A percentile compares a stretch with the other conserved stretches of the same genome.
Evolutionary conservation across 306 rosid species (phyloP).

Genomic region (Quercus alba): DNA sequence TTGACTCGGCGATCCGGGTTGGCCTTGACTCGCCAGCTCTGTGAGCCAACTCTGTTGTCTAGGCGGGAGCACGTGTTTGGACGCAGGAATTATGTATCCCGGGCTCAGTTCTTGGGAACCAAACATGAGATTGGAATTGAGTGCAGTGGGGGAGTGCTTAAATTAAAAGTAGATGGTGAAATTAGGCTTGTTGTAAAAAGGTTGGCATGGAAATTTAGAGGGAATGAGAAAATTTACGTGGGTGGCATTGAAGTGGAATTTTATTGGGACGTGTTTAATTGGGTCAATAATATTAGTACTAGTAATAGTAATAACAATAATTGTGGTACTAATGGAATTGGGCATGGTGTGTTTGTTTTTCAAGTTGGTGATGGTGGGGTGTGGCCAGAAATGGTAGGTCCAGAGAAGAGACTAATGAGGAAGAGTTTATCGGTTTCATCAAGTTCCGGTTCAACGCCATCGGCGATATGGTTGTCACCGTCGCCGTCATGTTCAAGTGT

Average conservation of each 20-base stretch:
- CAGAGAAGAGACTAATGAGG: slow-evolving; percentile 68
- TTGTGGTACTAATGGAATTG: slow-evolving; percentile 21
- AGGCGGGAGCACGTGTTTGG: slow-evolving; percentile 76
- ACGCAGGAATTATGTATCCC: slow-evolving; percentile 45
- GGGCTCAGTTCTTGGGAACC: slow-evolving; percentile 62
- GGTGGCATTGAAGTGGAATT: slow-evolving; percentile 70
- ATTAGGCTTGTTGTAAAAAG: slow-evolving; percentile 53
- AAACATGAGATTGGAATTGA: slow-evolving; percentile 63
- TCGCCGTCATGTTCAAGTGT: slow-evolving; percentile 51
- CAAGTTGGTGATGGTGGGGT: slow-evolving; percentile 72
- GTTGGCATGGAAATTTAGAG: slow-evolving; percentile 86
- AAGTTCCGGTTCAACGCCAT: slow-evolving; percentile 22
- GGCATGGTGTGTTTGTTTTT: slow-evolving; percentile 69
- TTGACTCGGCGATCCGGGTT: slow-evolving; percentile 31
- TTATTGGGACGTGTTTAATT: slow-evolving; percentile 29
- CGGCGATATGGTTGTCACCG: slow-evolving; percentile 19
- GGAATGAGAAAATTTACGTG: slow-evolving; percentile 64
- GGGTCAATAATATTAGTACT: slow-evolving; percentile 26
- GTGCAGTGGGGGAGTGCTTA: slow-evolving; percentile 52
- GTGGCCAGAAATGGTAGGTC: slow-evolving; percentile 78
- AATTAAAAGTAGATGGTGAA: slow-evolving; percentile 60
- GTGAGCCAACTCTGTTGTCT: slow-evolving; percentile 43
- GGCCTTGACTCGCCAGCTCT: not conserved
- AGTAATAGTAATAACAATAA: slow-evolving; percentile 7
- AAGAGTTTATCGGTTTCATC: slow-evolving; percentile 39